These are phyloP conservation scores for Polytolypa hystricis DNA, from an alignment of 2,329 filamentous ascomycete species.

Conservation along the genomic window DNA sequence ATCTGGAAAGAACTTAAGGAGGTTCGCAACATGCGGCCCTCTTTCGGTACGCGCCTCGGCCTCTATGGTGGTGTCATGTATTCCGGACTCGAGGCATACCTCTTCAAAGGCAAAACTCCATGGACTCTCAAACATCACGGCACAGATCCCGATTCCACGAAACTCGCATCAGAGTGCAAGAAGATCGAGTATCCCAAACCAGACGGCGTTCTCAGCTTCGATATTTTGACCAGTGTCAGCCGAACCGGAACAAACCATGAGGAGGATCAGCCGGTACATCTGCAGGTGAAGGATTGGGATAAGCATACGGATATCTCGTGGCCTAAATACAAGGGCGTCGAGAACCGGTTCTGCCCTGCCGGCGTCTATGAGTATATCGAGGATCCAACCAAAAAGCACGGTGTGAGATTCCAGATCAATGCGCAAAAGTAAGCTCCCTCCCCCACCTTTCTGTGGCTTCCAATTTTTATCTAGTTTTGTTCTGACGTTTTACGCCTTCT, in stretches of 20 bases:
- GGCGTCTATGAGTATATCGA: conserved; percentile 98
- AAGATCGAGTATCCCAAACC: conserved; percentile 98
- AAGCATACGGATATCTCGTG: conserved; percentile 73
- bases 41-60: conserved; percentile 79
- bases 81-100: conserved; percentile 80
- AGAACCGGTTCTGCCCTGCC: conserved; percentile 94
- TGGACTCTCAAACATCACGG: conserved; percentile 86
- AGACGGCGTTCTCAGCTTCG: conserved; percentile 87
- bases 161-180: conserved; percentile 62
- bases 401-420: conserved; percentile 95
- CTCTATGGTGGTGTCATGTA: conserved; percentile 85
- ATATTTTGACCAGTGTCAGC: conserved; percentile 90
- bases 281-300: conserved; percentile 94
- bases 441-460: too few relatives aligned
- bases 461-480: too few relatives aligned
- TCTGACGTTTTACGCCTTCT: too few relatives aligned
- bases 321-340: conserved; percentile 79
- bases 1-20: conserved; percentile 94
- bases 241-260: conserved; percentile 97
- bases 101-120: conserved; percentile 73
- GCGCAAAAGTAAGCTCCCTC: conserved; percentile 89
- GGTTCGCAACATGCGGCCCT: conserved; percentile 94
- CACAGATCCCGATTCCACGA: conserved; percentile 68
- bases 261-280: conserved; percentile 92
- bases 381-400: conserved; percentile 72